phyloP scores from a whole-genome alignment of 2,329 filamentous ascomycete species.

The Neophaeococcomyces mojaviensis region DNA sequence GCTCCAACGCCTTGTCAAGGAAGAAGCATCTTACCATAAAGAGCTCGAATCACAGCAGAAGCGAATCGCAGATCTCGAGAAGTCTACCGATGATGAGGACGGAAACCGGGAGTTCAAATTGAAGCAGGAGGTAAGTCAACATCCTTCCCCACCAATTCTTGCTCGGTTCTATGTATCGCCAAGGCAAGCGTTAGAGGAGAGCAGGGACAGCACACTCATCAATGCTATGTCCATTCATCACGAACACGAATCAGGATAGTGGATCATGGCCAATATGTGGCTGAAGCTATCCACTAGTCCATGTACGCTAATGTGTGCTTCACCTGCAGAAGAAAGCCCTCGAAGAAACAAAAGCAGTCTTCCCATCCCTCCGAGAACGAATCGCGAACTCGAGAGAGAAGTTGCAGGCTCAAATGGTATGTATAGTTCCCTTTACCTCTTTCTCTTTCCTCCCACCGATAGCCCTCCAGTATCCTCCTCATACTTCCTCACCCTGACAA shows the following conservation, averaged over 20 bases:
- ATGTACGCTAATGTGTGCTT: not conserved
- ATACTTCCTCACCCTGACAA: not conserved
- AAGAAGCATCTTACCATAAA: constrained; percentile 82
- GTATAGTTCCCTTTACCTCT: too few relatives aligned
- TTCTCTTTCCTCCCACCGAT: too few relatives aligned
- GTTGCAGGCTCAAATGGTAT: constrained; percentile 61
- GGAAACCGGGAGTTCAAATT: constrained; percentile 72
- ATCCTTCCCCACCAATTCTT: not conserved
- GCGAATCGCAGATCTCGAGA: constrained; percentile 60
- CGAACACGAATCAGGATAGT: too few relatives aligned
- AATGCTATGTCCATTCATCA: too few relatives aligned
- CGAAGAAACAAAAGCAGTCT: constrained; percentile 80
- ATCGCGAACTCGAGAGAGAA: constrained; percentile 65
- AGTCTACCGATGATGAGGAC: constrained; percentile 53
- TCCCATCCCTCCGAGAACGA: constrained; percentile 63
- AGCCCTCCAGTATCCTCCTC: too few relatives aligned
- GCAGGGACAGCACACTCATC: too few relatives aligned
- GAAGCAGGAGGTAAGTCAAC: constrained; percentile 69
- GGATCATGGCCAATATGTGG: too few relatives aligned
- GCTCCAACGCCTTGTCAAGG: constrained; percentile 78
- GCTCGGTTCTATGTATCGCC: not conserved
- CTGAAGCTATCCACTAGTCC: not conserved
- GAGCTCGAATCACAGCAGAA: constrained; percentile 70
- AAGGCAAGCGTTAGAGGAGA: not conserved
- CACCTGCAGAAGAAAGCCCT: constrained; percentile 61